A percentile compares a stretch with the other conserved stretches of the same genome.
Conservation (phyloP, 2,329 filamentous ascomycete species). For the Claviceps africana region DNA sequence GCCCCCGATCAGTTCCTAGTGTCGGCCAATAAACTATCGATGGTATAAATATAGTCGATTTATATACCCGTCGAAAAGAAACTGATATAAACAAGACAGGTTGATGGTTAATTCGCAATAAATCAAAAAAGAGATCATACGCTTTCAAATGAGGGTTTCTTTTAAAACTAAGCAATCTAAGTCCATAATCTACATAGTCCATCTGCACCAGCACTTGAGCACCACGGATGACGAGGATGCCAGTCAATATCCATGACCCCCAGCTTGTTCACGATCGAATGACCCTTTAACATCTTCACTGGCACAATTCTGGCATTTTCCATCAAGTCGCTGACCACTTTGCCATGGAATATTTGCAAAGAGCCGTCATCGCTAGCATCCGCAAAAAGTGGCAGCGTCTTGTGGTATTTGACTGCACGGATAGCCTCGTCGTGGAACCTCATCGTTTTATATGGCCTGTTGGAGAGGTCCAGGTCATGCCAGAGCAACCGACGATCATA, state of each 20-base stretch:
- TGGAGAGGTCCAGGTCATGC: constrained; percentile 91
- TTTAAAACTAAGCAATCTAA: constrained; percentile 18
- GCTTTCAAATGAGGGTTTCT: too few species aligned
- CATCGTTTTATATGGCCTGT: constrained; percentile 87
- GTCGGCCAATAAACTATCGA: too few species aligned
- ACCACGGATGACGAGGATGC: constrained; percentile 91
- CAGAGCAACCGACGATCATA: constrained; percentile 90
- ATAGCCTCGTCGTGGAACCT: constrained; percentile 90
- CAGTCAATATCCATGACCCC: constrained; percentile 91
- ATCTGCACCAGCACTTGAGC: constrained; percentile 85
- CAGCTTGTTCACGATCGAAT: constrained; percentile 71
- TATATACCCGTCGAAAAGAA: background rate
- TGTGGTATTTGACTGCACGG: constrained; percentile 76
- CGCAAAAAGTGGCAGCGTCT: constrained; percentile 71
- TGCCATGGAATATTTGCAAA: constrained; percentile 92
- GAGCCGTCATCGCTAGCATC: constrained; percentile 92
- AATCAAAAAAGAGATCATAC: too few species aligned
- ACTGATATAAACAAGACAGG: background rate
- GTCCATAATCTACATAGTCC: constrained; percentile 86
- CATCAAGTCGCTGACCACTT: constrained; percentile 87
- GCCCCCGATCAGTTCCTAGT: too few species aligned
- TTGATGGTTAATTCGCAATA: too few species aligned
- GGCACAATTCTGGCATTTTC: constrained; percentile 95
- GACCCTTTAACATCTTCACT: constrained; percentile 82
- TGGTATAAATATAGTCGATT: too few species aligned